Evolutionary conservation across 495 filamentous ascomycete genomes (phyloP).

Genomic region (Tuber calosporum): DNA sequence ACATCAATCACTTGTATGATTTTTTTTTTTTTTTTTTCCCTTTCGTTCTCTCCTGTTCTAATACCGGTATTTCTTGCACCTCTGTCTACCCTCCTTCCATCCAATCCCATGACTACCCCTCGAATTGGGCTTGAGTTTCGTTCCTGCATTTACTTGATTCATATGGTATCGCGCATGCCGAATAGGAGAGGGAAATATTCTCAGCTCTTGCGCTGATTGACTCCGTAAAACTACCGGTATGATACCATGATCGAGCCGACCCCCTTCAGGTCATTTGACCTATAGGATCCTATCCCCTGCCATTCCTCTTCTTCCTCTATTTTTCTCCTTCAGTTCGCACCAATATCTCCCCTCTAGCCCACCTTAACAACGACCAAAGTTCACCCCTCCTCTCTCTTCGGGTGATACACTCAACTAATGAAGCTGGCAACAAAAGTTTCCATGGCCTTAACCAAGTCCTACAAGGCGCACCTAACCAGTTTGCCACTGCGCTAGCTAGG

Average conservation of each 20-base stretch:
- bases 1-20: background rate
- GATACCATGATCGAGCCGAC: background rate
- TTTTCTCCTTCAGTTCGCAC: background rate
- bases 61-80: background rate
- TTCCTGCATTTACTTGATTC: background rate
- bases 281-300: background rate
- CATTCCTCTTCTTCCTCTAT: background rate
- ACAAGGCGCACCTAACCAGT: background rate
- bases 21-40: background rate
- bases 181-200: background rate
- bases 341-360: background rate
- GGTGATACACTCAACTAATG: background rate
- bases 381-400: background rate
- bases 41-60: background rate
- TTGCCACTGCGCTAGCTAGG: background rate
- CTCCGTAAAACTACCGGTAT: background rate
- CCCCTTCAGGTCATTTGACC: conserved; percentile 1
- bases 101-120: background rate
- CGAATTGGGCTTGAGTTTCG: background rate
- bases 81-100: background rate
- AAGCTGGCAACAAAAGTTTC: background rate
- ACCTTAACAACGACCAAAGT: background rate
- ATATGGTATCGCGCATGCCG: background rate
- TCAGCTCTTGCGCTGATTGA: background rate
- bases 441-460: background rate